These are phyloP conservation scores for Pythium chondricola DNA, from an alignment of 352 stramenopile genomes.

Conservation along the genomic window DNA sequence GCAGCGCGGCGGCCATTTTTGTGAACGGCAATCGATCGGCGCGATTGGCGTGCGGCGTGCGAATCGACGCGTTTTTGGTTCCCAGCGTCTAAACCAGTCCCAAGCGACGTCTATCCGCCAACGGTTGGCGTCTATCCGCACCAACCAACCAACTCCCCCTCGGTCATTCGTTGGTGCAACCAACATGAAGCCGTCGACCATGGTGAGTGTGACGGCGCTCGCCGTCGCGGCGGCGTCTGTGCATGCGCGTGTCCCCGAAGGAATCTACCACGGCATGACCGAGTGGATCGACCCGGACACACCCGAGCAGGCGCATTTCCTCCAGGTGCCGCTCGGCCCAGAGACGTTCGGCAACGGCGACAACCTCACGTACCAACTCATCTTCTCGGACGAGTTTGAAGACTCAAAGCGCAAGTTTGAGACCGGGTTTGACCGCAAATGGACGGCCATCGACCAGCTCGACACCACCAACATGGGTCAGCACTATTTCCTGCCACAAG, in stretches of 20 bases:
- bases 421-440: constrained; percentile 92
- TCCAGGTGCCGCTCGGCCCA: constrained; percentile 34
- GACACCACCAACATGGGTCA: constrained; percentile 93
- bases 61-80: no score
- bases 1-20: no score
- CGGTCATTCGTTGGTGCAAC: no score
- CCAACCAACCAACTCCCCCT: no score
- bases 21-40: no score
- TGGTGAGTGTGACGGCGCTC: no score
- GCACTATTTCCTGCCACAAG: constrained; percentile 94
- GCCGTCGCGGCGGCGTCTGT: constrained; percentile 11
- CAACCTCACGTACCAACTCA: constrained; percentile 70
- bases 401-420: constrained; percentile 89
- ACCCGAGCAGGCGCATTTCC: constrained; percentile 37
- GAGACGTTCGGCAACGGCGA: constrained; percentile 22
- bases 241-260: constrained; percentile 20
- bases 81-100: no score
- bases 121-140: no score
- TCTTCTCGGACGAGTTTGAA: constrained; percentile 98
- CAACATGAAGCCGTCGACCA: no score
- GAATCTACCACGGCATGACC: constrained; percentile 34
- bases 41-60: no score
- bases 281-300: constrained; percentile 82
- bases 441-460: constrained; percentile 95
- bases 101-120: no score